Evolutionary conservation across 352 stramenopile species (phyloP), one percentile per base, ranked within the genome.

Genomic region (Nothophytophthora sp.): DNA sequence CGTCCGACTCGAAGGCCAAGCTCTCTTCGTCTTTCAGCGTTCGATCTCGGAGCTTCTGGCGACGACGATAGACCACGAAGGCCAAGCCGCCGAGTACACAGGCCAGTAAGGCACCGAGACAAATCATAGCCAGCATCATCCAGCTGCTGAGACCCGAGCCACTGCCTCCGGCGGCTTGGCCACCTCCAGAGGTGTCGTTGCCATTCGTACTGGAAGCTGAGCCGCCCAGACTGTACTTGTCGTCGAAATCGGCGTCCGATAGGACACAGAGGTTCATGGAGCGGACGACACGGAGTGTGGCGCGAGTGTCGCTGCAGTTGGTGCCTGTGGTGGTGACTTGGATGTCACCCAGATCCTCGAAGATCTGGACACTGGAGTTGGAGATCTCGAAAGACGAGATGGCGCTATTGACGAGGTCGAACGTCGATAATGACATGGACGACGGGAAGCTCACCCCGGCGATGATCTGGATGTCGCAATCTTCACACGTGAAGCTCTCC

Each of bases 101-200:
- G 12, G 57, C 56, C 40, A 70, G 48, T 50, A 70, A 52, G 4
- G 56, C 61, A 48, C 56, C 61, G 15, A 70, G 37, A 30, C 61
- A 70, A 23, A 65, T 64, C 51, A 75, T 69, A 10, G 65, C 65
- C 35, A 75, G 18, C 51, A 71, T 63, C 65, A 75, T 75, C 65
- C 65, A 75, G 27, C 71, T 71, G 19, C 59, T 75, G 29, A 75
- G 47, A 40, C 50, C 51, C n/a, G n/a, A n/a, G 11, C 55, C 40
- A 12, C 46, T 33, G 1, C 47, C 50, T 4, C 30, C 43, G 19
- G 28, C 35, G 9, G 16, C 51, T 25, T 34, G 40, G 1, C 15
- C 37, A 28, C 15, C 23, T 12, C 16, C 20, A 19, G 16, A 36
- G 28, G 37, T 38, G 4, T 42, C 51, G 18, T 15, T 29, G n/a